Evolutionary conservation across 495 filamentous ascomycete species (phyloP), one percentile per base, ranked within the genome.

Genomic region (Aspergillus kassunensis): DNA sequence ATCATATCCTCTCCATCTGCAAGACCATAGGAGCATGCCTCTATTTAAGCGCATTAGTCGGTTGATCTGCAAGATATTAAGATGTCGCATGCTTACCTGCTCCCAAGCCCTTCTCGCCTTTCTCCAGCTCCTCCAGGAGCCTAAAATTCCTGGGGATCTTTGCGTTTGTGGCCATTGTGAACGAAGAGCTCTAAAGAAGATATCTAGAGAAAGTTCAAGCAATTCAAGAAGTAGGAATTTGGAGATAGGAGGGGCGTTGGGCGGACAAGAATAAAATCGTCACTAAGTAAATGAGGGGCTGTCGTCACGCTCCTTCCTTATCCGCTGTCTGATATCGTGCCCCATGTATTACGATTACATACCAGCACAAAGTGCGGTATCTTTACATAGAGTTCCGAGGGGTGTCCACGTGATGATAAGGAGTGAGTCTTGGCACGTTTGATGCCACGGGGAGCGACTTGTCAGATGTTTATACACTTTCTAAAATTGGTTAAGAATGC

Each of bases 11-110:
- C 92, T 21, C 90, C 89, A 70, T 97, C 89, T 47, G 89, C 89
- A 35, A 97, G 84, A 61, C 93, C 93, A 58, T 97, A 97, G 4
- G 93, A 97, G 77, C 91, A 96, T 47, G 91, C 91, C 75, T 96
- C 93, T 96, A 61, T 51, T 53, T 31, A n/a, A n/a, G n/a, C n/a
- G n/a, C n/a, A n/a, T n/a, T n/a, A n/a, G n/a, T n/a, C n/a, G n/a
- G n/a, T n/a, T n/a, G n/a, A n/a, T n/a, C n/a, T n/a, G n/a, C n/a
- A n/a, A n/a, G n/a, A n/a, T n/a, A n/a, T n/a, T n/a, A n/a, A n/a
- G n/a, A n/a, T 36, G 7, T 56, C 25, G 37, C 44, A 46, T 55
- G 49, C 57, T 55, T 46, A 96, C 92, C 92, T 73, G 92, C 91
- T 60, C 95, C 91, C 43, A 92, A 76, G 37, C 95, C 93, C 69